A percentile compares a stretch with the other conserved stretches of the same genome.
Conservation (phyloP, 352 stramenopile species). For the Pythium phragmiticola region DNA sequence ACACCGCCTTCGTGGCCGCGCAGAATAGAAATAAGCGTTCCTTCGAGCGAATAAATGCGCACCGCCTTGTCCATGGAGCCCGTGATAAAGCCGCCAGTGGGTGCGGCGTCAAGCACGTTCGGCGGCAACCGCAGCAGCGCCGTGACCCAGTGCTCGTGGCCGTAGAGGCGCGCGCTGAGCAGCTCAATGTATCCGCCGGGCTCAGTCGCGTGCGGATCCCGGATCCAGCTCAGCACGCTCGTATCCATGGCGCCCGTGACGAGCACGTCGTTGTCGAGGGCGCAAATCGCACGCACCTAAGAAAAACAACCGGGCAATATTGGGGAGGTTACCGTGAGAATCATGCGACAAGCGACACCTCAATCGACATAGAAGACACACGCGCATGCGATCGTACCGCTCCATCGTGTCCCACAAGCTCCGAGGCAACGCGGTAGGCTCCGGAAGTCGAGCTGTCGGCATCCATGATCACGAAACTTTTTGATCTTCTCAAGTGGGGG, state of each 20-base stretch:
- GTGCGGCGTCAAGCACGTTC: conserved; percentile 25
- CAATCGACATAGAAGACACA: not conserved
- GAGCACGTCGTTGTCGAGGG: conserved; percentile 47
- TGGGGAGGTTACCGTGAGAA: not conserved
- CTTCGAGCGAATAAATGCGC: conserved; percentile 59
- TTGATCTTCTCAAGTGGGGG: no score
- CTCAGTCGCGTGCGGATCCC: conserved; percentile 24
- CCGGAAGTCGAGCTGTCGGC: not conserved
- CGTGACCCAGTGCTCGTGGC: conserved; percentile 86
- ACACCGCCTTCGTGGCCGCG: conserved; percentile 72
- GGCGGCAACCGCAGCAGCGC: conserved; percentile 42
- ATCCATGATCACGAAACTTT: not conserved
- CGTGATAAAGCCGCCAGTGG: conserved; percentile 58
- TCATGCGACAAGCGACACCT: not conserved
- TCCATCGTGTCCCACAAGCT: conserved; percentile 74
- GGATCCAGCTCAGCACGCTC: conserved; percentile 49
- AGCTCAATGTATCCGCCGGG: conserved; percentile 37
- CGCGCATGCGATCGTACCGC: conserved; percentile 40
- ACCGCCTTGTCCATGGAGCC: conserved; percentile 81
- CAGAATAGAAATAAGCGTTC: conserved; percentile 40
- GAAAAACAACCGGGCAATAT: not conserved
- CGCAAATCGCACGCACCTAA: conserved; percentile 66
- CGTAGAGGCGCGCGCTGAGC: conserved; percentile 59
- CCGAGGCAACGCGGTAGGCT: conserved; percentile 33
- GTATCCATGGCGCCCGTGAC: conserved; percentile 83